These are phyloP conservation scores for Sugiyamaella pinicola DNA, from an alignment of 1,139 yeast species.

Conservation along the genomic window DNA sequence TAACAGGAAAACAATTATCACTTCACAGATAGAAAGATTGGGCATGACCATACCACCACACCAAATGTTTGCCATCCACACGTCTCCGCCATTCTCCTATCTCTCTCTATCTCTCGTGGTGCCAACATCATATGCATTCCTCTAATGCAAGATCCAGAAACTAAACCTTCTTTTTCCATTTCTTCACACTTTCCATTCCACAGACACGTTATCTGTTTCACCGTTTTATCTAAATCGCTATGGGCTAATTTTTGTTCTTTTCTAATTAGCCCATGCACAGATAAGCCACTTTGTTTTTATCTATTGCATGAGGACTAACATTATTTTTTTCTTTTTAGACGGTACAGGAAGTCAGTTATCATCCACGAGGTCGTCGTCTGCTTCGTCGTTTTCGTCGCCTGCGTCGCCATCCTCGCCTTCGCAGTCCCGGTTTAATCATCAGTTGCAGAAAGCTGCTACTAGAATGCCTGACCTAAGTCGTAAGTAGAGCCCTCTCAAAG, in stretches of 20 bases:
- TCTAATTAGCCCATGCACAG: not conserved
- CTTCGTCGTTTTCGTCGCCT: slow-evolving; percentile 22
- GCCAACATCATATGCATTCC: too few species aligned
- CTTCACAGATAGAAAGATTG: too few species aligned
- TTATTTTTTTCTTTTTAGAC: slow-evolving; percentile 6
- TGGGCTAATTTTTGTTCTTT: not conserved
- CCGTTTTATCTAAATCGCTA: not conserved
- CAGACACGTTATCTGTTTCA: slow-evolving; percentile 5
- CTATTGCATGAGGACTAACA: slow-evolving; percentile 6
- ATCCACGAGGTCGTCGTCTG: slow-evolving; percentile 17
- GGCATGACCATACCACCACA: too few species aligned
- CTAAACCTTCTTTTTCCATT: not conserved
- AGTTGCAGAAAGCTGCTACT: slow-evolving; percentile 20
- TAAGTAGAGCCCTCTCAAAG: too few species aligned
- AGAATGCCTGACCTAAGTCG: slow-evolving; percentile 20
- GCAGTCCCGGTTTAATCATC: slow-evolving; percentile 18
- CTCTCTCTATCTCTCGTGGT: too few species aligned
- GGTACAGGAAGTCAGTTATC: slow-evolving; percentile 13
- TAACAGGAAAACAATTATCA: too few species aligned
- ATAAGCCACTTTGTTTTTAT: not conserved
- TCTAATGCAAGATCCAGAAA: slow-evolving; percentile 11
- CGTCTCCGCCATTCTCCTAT: too few species aligned
- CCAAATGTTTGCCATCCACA: too few species aligned
- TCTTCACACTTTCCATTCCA: not conserved
- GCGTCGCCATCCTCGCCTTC: slow-evolving; percentile 23